These are phyloP conservation scores for Colletotrichum tamarilloi DNA, from an alignment of 2,329 filamentous ascomycete species.

Conservation along the genomic window DNA sequence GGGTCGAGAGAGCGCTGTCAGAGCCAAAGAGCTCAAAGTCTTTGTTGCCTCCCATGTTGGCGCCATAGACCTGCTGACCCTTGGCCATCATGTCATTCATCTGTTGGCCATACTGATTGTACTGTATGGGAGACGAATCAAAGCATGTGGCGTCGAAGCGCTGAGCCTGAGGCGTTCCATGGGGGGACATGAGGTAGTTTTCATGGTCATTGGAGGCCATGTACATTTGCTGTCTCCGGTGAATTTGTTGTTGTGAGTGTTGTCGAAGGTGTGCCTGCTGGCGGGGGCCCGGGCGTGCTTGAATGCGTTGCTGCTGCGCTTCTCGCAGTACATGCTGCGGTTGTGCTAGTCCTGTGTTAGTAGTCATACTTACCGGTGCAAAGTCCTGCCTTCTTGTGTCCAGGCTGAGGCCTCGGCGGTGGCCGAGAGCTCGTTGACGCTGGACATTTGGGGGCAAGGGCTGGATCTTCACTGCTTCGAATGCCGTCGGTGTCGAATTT, in stretches of 20 bases:
- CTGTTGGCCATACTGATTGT: constrained; percentile 58
- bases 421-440: constrained; percentile 58
- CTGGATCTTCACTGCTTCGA: constrained; percentile 78
- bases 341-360: constrained; percentile 66
- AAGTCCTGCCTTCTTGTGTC: constrained; percentile 74
- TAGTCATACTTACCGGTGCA: constrained; percentile 63
- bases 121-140: constrained; percentile 54
- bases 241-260: constrained; percentile 52
- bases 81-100: constrained; percentile 60
- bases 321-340: constrained; percentile 87
- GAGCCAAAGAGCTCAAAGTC: constrained; percentile 63
- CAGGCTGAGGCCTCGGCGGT: constrained; percentile 87
- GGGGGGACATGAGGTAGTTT: constrained; percentile 67
- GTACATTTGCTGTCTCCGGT: constrained; percentile 48
- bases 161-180: constrained; percentile 64
- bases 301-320: constrained; percentile 86
- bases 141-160: constrained; percentile 62
- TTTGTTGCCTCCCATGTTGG: constrained; percentile 54
- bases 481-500: constrained; percentile 83
- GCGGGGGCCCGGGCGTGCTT: constrained; percentile 77
- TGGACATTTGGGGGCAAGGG: constrained; percentile 68
- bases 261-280: constrained; percentile 46
- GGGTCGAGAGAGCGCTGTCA: constrained; percentile 59
- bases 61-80: constrained; percentile 54
- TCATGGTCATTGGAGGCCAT: constrained; percentile 54